Evolutionary conservation across 306 rosid genomes (phyloP).

Genomic region (apple (Malus domestica)): ASM211411v1 NC_041802.1:30133001-30133500

Average conservation of each 20-base stretch:
- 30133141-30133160: slow-evolving; percentile 84
- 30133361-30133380: slow-evolving; percentile 73
- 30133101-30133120: slow-evolving; percentile 96
- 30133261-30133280: slow-evolving; percentile 89
- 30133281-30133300: slow-evolving; percentile 83
- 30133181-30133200: slow-evolving; percentile 85
- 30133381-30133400: slow-evolving; percentile 62
- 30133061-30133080: slow-evolving; percentile 81
- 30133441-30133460: slow-evolving; percentile 54
- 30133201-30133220: slow-evolving; percentile 79
- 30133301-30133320: slow-evolving; percentile 91
- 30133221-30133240: slow-evolving; percentile 84
- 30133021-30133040: slow-evolving; percentile 90
- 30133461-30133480: slow-evolving; percentile 69
- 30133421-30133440: slow-evolving; percentile 62
- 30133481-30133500: slow-evolving; percentile 33
- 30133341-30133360: slow-evolving; percentile 51
- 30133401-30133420: slow-evolving; percentile 62
- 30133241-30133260: slow-evolving; percentile 71
- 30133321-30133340: slow-evolving; percentile 66
- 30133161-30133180: slow-evolving; percentile 78
- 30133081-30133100: slow-evolving; percentile 65
- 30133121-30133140: slow-evolving; percentile 82
- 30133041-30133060: slow-evolving; percentile 83
- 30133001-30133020: slow-evolving; percentile 79